Percentiles rank a stretch among this genome's conserved stretches.
Conservation (phyloP, 2,329 filamentous ascomycete species). For the Fusarium torreyae region DNA sequence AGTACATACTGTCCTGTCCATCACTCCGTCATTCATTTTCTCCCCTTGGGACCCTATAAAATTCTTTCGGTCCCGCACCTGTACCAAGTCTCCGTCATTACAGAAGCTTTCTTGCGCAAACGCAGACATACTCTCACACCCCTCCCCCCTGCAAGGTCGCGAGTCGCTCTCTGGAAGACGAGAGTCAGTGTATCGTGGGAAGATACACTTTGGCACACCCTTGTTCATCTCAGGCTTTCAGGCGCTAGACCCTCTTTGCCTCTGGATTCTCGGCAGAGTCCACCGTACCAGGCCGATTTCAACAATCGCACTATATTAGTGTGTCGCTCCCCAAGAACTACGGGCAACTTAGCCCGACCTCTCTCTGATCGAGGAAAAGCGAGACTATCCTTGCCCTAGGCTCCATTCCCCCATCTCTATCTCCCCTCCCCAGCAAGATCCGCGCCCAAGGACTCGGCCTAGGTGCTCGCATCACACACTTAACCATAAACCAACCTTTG, state of each 20-base stretch:
- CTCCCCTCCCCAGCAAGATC: slow-evolving; percentile 52
- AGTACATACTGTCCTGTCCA: slow-evolving; percentile 47
- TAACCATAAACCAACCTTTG: slow-evolving; percentile 53
- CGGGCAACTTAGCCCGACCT: slow-evolving; percentile 51
- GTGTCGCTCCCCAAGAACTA: slow-evolving; percentile 56
- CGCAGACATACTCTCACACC: slow-evolving; percentile 30
- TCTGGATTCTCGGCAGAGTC: slow-evolving; percentile 53
- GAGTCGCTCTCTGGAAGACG: slow-evolving; percentile 49
- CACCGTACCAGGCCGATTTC: slow-evolving; percentile 51
- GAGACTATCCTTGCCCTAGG: slow-evolving; percentile 52
- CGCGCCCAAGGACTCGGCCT: slow-evolving; percentile 54
- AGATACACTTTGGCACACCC: slow-evolving; percentile 51
- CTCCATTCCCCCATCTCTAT: slow-evolving; percentile 48
- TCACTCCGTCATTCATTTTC: slow-evolving; percentile 52
- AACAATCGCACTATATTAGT: slow-evolving; percentile 60
- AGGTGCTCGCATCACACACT: slow-evolving; percentile 54
- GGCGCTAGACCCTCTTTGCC: slow-evolving; percentile 57
- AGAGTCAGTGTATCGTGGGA: slow-evolving; percentile 50
- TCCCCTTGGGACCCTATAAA: slow-evolving; percentile 51
- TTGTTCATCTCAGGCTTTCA: slow-evolving; percentile 49
- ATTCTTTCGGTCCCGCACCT: slow-evolving; percentile 52
- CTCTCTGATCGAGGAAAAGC: slow-evolving; percentile 52
- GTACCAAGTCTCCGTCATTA: slow-evolving; percentile 46
- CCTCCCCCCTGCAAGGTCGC: slow-evolving; percentile 39
- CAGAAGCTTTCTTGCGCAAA: slow-evolving; percentile 46